Evolutionary conservation across 805 yeast genomes (phyloP).

Genomic region (Debaryomyces castellii): DNA sequence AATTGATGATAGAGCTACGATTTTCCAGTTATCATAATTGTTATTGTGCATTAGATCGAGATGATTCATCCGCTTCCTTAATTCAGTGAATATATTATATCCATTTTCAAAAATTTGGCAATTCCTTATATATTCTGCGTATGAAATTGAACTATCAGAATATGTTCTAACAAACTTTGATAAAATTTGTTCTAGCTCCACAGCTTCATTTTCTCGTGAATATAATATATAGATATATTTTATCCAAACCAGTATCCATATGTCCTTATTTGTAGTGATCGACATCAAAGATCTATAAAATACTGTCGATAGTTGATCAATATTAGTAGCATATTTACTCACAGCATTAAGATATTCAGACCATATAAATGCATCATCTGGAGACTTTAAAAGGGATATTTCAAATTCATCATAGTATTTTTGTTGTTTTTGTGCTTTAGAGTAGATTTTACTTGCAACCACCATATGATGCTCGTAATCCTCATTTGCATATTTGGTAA

Average conservation of each 20-base stretch:
- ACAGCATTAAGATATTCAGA: conserved; percentile 30
- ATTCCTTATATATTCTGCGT: conserved; percentile 24
- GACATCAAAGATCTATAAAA: conserved; percentile 30
- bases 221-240: conserved; percentile 26
- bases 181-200: conserved; percentile 11
- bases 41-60: conserved; percentile 14
- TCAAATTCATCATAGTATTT: conserved; percentile 38
- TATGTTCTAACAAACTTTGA: conserved; percentile 20
- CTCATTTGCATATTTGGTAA: conserved; percentile 25
- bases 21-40: conserved; percentile 32
- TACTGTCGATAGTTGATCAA: conserved; percentile 14
- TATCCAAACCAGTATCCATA: conserved; percentile 28
- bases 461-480: conserved; percentile 37
- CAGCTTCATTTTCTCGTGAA: conserved; percentile 8
- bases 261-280: conserved; percentile 1
- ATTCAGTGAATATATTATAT: conserved; percentile 4
- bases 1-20: conserved; percentile 23
- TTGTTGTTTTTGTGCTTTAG: conserved; percentile 24
- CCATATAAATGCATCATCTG: conserved; percentile 24
- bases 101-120: conserved; percentile 12
- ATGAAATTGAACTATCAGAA: conserved; percentile 23
- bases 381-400: conserved; percentile 14
- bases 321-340: conserved; percentile 15
- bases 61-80: conserved; percentile 9
- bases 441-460: conserved; percentile 31